A percentile compares a stretch with the other conserved stretches of the same genome.
phyloP scores from a whole-genome alignment of 371 early-diverging fungal species.

The Actinomortierella ambigua region DNA sequence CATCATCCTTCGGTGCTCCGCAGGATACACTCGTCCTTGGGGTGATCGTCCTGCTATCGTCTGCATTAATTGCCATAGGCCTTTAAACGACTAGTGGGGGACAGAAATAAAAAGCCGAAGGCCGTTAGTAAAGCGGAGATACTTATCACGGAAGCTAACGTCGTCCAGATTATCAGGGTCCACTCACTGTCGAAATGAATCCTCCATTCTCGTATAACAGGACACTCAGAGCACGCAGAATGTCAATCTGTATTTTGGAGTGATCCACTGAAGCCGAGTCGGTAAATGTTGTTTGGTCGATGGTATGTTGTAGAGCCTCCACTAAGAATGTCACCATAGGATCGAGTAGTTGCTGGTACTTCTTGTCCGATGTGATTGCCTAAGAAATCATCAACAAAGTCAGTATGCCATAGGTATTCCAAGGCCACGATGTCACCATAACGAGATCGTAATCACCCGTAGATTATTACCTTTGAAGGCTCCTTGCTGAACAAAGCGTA shows the following conservation, averaged over 20 bases:
- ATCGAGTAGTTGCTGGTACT: too few species aligned
- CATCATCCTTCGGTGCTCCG: conserved; percentile 29
- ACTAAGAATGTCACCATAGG: too few species aligned
- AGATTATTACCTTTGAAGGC: conserved; percentile 18
- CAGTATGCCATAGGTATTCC: too few species aligned
- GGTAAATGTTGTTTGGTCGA: too few species aligned
- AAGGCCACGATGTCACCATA: too few species aligned
- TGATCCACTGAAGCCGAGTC: too few species aligned
- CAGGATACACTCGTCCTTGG: background rate
- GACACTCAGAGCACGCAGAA: conserved; percentile 33
- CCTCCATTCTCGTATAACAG: conserved; percentile 32
- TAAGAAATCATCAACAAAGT: too few species aligned
- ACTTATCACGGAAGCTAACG: background rate
- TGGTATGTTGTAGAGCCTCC: too few species aligned
- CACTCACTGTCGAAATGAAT: too few species aligned
- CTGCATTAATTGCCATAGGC: conserved; percentile 9
- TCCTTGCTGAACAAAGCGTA: conserved; percentile 33
- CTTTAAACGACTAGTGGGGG: conserved; percentile 11
- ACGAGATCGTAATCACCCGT: background rate
- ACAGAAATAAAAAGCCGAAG: background rate
- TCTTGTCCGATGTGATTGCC: too few species aligned
- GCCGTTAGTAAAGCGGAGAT: background rate
- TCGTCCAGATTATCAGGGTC: too few species aligned
- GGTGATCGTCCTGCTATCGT: too few species aligned
- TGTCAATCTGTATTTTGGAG: conserved; percentile 12